Conservation (phyloP, 1,139 yeast species). For the Blastobotrys proliferans region DNA sequence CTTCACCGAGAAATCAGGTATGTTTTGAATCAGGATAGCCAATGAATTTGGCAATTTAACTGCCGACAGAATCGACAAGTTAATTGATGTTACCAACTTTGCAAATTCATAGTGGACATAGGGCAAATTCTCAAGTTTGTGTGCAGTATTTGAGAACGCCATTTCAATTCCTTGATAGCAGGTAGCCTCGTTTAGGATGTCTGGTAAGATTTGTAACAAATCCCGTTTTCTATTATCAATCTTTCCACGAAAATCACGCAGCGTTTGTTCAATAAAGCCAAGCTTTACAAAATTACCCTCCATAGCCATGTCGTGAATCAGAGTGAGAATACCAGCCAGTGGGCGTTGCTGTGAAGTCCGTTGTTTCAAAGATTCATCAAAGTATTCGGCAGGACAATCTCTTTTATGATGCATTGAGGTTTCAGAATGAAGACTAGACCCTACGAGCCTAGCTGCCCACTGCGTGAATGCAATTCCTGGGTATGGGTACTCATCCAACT, state of each 20-base stretch:
- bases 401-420: neutral
- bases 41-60: neutral
- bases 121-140: neutral
- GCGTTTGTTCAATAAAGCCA: constrained; percentile 10
- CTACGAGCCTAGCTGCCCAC: constrained; percentile 12
- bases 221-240: neutral
- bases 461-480: neutral
- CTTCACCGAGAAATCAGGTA: constrained; percentile 24
- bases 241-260: neutral
- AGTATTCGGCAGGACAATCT: constrained; percentile 5
- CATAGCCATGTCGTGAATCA: neutral
- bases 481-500: too few species aligned
- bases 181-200: neutral
- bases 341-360: constrained; percentile 4
- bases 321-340: constrained; percentile 7
- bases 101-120: neutral
- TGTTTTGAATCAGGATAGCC: constrained; percentile 10
- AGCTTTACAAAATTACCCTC: constrained; percentile 7
- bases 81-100: neutral
- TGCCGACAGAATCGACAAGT: neutral
- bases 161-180: neutral
- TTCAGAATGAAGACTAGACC: neutral
- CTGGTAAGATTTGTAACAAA: neutral
- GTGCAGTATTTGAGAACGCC: neutral
- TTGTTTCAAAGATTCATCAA: neutral